Percentiles rank a stretch among this genome's conserved stretches.
Conservation (phyloP, 129 eudicot genomes). For the Scalesia atractyloides region DNA sequence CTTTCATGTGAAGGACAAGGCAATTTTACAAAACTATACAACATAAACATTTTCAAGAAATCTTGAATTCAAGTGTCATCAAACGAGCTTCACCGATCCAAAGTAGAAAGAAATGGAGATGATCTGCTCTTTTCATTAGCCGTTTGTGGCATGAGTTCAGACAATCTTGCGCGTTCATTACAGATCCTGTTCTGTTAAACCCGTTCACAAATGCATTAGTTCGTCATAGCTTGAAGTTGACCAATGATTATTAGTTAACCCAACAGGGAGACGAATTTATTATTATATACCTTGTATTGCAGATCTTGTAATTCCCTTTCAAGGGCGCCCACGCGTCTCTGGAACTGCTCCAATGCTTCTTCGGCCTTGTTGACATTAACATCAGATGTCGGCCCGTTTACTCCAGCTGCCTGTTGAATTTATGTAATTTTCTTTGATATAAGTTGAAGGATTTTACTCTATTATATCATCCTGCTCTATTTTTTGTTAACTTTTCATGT, state of each 20-base stretch:
- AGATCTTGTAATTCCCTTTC: conserved; percentile 69
- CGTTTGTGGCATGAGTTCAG: conserved; percentile 62
- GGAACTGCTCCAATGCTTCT: conserved; percentile 77
- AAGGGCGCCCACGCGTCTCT: conserved; percentile 43
- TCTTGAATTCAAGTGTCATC: conserved; percentile 18
- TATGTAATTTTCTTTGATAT: not conserved
- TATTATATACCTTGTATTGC: conserved; percentile 57
- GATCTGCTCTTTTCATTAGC: conserved; percentile 48
- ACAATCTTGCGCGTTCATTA: conserved; percentile 61
- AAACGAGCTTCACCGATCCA: conserved; percentile 54
- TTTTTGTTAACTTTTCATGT: not conserved
- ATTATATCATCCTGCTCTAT: not conserved
- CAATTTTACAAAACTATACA: conserved; percentile 20
- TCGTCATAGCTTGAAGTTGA: not conserved
- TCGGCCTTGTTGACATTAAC: conserved; percentile 58
- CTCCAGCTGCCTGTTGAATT: conserved; percentile 67
- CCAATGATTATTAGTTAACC: not conserved
- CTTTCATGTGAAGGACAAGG: not conserved
- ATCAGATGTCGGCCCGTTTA: conserved; percentile 51
- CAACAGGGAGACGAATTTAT: not conserved
- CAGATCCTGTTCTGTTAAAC: conserved; percentile 60
- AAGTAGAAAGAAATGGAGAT: conserved; percentile 56
- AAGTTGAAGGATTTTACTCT: not conserved
- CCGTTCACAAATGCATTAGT: conserved; percentile 19
- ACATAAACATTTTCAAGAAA: conserved; percentile 22